Evolutionary conservation across 345 rosid genomes (phyloP).

Genomic region (Citrus mangshanensis): DNA sequence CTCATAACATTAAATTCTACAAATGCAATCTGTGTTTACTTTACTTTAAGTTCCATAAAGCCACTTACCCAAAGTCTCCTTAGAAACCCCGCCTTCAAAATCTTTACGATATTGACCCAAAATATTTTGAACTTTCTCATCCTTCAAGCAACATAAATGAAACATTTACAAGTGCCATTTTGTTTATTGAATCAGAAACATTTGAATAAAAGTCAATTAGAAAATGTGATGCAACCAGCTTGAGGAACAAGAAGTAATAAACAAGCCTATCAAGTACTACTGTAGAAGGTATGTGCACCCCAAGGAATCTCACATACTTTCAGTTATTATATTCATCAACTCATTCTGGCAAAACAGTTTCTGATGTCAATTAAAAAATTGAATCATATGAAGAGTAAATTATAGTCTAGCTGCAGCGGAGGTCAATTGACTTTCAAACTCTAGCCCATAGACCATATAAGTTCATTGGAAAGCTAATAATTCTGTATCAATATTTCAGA

Average conservation of each 20-base stretch:
- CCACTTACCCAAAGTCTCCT: constrained; percentile 60
- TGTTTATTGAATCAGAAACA: neutral
- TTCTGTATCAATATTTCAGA: neutral
- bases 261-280: neutral
- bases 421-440: neutral
- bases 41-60: constrained; percentile 7
- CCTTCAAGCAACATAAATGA: constrained; percentile 45
- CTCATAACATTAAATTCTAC: constrained; percentile 10
- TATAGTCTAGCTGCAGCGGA: neutral
- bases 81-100: constrained; percentile 44
- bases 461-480: neutral
- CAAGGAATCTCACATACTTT: neutral
- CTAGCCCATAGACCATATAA: neutral
- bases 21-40: neutral
- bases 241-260: neutral
- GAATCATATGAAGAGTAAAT: neutral
- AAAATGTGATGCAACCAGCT: neutral
- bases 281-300: neutral
- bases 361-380: neutral
- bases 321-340: neutral
- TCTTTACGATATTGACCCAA: constrained; percentile 70
- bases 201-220: neutral
- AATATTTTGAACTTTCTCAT: constrained; percentile 55
- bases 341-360: neutral
- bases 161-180: constrained; percentile 16